These are phyloP conservation scores for Metarhizium rileyi DNA, from an alignment of 2,329 filamentous ascomycete genomes.

Conservation along the genomic window DNA sequence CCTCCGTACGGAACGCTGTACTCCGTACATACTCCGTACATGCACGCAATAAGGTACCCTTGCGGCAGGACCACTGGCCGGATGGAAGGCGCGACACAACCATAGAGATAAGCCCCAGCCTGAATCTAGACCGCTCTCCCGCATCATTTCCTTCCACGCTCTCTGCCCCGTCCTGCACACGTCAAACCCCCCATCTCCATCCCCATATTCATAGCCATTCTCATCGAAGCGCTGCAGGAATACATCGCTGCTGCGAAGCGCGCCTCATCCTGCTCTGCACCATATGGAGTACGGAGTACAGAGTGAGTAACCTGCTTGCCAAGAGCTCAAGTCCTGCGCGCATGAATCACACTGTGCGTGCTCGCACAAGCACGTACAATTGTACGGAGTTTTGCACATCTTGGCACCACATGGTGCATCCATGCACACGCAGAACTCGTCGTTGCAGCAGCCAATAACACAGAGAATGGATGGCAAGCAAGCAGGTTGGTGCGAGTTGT, in stretches of 20 bases:
- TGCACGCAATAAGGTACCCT: not conserved
- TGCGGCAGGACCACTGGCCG: not conserved
- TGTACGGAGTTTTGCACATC: too few species aligned
- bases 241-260: not conserved
- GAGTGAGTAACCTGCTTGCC: too few species aligned
- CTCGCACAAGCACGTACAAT: too few species aligned
- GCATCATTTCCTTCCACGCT: not conserved
- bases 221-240: too few species aligned
- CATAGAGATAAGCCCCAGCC: too few species aligned
- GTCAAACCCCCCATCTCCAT: not conserved
- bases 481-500: not conserved
- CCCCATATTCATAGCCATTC: too few species aligned
- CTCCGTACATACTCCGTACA: not conserved
- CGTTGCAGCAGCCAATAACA: not conserved
- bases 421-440: not conserved
- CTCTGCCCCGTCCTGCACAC: not conserved
- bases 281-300: not conserved
- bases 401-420: not conserved
- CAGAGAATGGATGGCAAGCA: not conserved
- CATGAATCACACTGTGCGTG: too few species aligned
- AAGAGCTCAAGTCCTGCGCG: too few species aligned
- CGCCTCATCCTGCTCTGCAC: not conserved
- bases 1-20: too few species aligned
- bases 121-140: conserved; percentile 1
- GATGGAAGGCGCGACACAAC: conserved; percentile 1